These are phyloP conservation scores for Helicocarpus griseus DNA, from an alignment of 2,329 filamentous ascomycete genomes.

Conservation along the genomic window DNA sequence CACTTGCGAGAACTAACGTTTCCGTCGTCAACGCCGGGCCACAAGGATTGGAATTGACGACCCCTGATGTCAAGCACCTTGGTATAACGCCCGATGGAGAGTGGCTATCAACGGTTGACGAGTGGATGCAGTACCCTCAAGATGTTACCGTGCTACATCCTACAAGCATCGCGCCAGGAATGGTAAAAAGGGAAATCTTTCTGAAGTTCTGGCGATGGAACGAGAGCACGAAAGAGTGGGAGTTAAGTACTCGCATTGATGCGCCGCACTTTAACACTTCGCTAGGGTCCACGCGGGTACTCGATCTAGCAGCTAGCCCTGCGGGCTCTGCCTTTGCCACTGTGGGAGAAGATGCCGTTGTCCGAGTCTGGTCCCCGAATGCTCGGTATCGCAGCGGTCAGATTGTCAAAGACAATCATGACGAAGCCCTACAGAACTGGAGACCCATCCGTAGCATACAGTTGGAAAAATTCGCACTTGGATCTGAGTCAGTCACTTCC, in stretches of 20 bases:
- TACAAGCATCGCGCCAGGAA: slow-evolving; percentile 10
- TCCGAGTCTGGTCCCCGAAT: slow-evolving; percentile 75
- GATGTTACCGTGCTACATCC: slow-evolving; percentile 54
- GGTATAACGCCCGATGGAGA: slow-evolving; percentile 69
- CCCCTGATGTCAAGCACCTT: slow-evolving; percentile 68
- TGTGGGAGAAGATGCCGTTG: slow-evolving; percentile 66
- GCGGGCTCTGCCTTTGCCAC: slow-evolving; percentile 66
- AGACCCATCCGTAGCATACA: slow-evolving; percentile 51
- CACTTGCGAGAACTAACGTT: slow-evolving; percentile 75
- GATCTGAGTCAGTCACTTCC: slow-evolving; percentile 26
- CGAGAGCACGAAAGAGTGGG: slow-evolving; percentile 49
- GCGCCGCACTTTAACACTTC: slow-evolving; percentile 60
- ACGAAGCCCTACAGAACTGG: slow-evolving; percentile 62
- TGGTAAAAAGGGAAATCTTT: slow-evolving; percentile 54
- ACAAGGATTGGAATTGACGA: slow-evolving; percentile 59
- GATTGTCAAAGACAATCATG: slow-evolving; percentile 37
- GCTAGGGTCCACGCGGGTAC: slow-evolving; percentile 46
- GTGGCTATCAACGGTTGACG: slow-evolving; percentile 87
- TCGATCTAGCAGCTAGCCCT: slow-evolving; percentile 65
- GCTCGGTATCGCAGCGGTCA: slow-evolving; percentile 56
- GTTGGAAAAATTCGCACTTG: slow-evolving; percentile 30
- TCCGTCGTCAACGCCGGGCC: slow-evolving; percentile 70
- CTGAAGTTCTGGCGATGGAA: slow-evolving; percentile 83
- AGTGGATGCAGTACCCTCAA: slow-evolving; percentile 66
- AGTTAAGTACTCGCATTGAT: slow-evolving; percentile 74